Evolutionary conservation across 148 eudicot species (phyloP), one percentile per base, ranked within the genome.

Genomic region (Agrostemma githago): DNA sequence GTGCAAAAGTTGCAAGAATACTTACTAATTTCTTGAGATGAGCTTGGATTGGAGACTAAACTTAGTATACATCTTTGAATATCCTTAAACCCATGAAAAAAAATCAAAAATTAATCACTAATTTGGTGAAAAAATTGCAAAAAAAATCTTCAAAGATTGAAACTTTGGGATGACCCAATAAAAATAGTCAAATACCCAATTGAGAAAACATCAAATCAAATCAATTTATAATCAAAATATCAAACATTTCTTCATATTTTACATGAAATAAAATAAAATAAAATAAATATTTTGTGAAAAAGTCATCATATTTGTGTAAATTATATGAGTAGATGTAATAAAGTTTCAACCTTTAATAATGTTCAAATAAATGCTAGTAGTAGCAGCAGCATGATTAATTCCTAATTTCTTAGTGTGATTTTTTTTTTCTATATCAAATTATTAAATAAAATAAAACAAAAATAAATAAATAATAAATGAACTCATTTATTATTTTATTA

Each of bases 11-110:
- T 37, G 72, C 17, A 54, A 21, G 68, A 74, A 67, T 12, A 60
- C 79, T 79, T 56, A 84, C 84, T 58, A 68, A 79, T 62, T 76
- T 46, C 63, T 74, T 34, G 70, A 62, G 61, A 73, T 64, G 7
- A 76, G 40, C 26, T 39, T 59, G 62, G 61, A 15, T 70, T 65
- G 40, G 48, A 66, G 34, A 62, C 54, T 1, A 43, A 62, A 62
- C 17, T 72, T 51, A 34, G 54, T 56, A 61, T 40, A 3, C 74
- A 79, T 68, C 62, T 21, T 78, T 46, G 56, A 44, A 4, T 20
- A 54, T 62, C 54, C 14, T 48, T 12, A 48, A 9, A 9, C 17
- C 46, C 17, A 5, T 15, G 14, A 68, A 62, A 62, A 61, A 21
- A 8, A 5, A 56, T 19, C 26, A 10, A 53, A 10, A 21, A 41